Evolutionary conservation across 257 asterid species (phyloP), one percentile per base, ranked within the genome.

Genomic region (Nicotiana obtusifolia): DNA sequence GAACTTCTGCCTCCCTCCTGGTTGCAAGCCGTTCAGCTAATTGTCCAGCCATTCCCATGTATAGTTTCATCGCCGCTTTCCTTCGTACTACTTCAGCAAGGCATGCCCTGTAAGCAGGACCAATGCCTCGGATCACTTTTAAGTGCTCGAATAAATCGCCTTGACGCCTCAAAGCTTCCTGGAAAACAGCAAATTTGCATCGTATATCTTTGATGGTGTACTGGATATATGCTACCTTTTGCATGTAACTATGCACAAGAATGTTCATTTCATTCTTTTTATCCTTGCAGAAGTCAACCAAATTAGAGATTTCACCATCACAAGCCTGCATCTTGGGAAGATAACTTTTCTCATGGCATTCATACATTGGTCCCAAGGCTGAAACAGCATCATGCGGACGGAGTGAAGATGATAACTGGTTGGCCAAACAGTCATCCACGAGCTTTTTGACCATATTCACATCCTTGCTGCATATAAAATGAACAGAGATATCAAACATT

Each of bases 351-450:
- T 91, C 98, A 59, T 96, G 99, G 87, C 91, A 89, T 52, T 92
- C 97, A 77, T 96, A 96, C 93, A 94, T 94, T n/a, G 97, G 98
- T 71, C 99, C 99, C 92, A 94, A 84, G 15, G 98, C 99, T 1
- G 97, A 96, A 87, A 94, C 98, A 62, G 99, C 98, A 88, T 96
- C 99, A 83, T 94, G 99, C 67, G 99, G 99, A 71, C 98, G 98
- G 81, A 96, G 90, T 60, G 98, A 92, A 83, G 98, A 89, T 41
- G 98, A 87, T 81, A 92, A 85, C 86, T 93, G 90, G 84, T 92
- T 84, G 56, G 95, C 85, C 71, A 93, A 90, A 82, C 97, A 90
- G 65, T 96, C 99, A 84, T 93, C 99, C 80, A 96, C 98, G 24
- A 96, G 97, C 86, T 92, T 96, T 92, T 93, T 96, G 41, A 96